phyloP scores from a whole-genome alignment of 1,284 basidiomycete genomes.

The Hemileia vastatrix region DNA sequence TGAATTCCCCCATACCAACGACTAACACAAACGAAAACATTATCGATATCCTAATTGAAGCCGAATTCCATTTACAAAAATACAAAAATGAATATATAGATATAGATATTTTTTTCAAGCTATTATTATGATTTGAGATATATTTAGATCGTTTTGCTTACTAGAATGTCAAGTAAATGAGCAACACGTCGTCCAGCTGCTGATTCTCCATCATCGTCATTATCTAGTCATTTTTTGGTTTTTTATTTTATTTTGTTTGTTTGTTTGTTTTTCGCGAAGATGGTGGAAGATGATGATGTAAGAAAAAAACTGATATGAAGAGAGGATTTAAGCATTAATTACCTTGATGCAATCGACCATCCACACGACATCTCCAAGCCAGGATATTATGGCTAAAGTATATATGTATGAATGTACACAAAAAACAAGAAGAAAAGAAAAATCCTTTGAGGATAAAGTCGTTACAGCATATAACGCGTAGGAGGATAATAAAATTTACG shows the following conservation, averaged over 20 bases:
- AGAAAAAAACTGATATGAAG: background rate
- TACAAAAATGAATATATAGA: background rate
- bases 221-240: conserved; percentile 53
- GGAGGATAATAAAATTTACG: background rate
- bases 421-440: no score
- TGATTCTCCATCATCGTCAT: conserved; percentile 85
- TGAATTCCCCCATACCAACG: conserved; percentile 52
- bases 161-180: conserved; percentile 76
- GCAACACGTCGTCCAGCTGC: conserved; percentile 77
- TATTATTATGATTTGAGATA: conserved; percentile 39
- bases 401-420: no score
- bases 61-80: background rate
- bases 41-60: conserved; percentile 35
- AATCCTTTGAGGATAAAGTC: no score
- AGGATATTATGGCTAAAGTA: conserved; percentile 20
- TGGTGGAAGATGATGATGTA: background rate
- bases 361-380: conserved; percentile 40
- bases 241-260: no score
- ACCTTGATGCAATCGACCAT: conserved; percentile 64
- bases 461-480: no score
- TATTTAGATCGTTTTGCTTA: conserved; percentile 43
- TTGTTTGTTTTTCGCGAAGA: no score
- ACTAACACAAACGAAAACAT: conserved; percentile 68
- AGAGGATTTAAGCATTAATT: conserved; percentile 19
- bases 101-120: conserved; percentile 1